Conservation (phyloP, 176 grass and related monocot genomes). For the Triticum dicoccoides region DNA sequence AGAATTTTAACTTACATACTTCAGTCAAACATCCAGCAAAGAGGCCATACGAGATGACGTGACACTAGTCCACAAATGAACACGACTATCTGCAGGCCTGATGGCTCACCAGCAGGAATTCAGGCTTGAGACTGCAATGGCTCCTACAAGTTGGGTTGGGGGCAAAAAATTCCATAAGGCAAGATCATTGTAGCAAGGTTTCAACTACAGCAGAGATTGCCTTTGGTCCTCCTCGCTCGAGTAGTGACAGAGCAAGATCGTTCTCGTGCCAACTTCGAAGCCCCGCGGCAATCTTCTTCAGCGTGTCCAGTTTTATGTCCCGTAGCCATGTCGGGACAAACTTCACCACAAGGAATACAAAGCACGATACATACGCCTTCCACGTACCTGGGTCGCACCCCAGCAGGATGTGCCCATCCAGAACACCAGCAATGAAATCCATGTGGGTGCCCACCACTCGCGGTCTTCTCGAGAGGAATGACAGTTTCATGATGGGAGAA, state of each 20-base stretch:
- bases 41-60: not conserved
- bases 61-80: not conserved
- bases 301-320: constrained; percentile 63
- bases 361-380: constrained; percentile 77
- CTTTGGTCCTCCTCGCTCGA: constrained; percentile 66
- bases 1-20: not conserved
- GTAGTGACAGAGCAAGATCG: constrained; percentile 67
- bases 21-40: not conserved
- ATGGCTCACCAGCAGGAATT: not conserved
- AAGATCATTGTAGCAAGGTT: constrained; percentile 38
- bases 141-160: not conserved
- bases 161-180: not conserved
- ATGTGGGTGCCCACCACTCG: constrained; percentile 79
- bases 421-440: constrained; percentile 82
- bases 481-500: constrained; percentile 43
- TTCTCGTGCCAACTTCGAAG: constrained; percentile 74
- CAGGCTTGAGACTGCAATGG: not conserved
- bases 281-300: constrained; percentile 67
- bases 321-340: constrained; percentile 80
- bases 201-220: constrained; percentile 55
- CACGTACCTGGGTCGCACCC: constrained; percentile 82
- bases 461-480: constrained; percentile 59
- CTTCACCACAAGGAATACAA: constrained; percentile 75
- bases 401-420: constrained; percentile 76
- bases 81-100: not conserved